A percentile compares a stretch with the other conserved stretches of the same genome.
phyloP scores from a whole-genome alignment of 2,329 filamentous ascomycete species.

The Sporothrix euskadiensis region DNA sequence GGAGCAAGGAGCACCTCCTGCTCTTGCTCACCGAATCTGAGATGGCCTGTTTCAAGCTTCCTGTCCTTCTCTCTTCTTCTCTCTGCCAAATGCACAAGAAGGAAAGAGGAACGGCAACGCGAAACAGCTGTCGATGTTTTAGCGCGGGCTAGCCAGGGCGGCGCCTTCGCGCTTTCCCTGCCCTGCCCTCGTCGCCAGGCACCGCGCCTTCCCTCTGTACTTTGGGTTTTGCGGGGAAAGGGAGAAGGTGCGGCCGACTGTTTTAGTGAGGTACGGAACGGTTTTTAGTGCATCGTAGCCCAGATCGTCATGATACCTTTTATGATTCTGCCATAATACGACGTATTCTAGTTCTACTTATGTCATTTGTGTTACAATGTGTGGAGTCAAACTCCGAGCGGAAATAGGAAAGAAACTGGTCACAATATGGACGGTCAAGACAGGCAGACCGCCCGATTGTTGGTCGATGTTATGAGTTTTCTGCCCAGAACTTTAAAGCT shows the following conservation, averaged over 20 bases:
- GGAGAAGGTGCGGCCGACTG: not conserved
- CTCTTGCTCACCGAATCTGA: not conserved
- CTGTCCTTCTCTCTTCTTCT: not conserved
- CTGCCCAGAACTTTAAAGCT: not conserved
- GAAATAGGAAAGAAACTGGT: not conserved
- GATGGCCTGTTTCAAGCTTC: constrained; percentile 12
- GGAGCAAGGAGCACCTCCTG: not conserved
- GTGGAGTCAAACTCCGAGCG: not conserved
- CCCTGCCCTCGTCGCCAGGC: not conserved
- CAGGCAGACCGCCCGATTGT: not conserved
- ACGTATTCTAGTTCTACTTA: not conserved
- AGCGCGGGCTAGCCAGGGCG: constrained; percentile 15
- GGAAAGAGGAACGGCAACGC: constrained; percentile 1
- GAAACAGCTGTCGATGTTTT: constrained; percentile 22
- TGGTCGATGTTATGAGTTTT: too few species aligned
- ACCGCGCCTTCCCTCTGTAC: constrained; percentile 11
- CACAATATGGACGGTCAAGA: not conserved
- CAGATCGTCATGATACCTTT: constrained; percentile 4
- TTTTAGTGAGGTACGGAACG: constrained; percentile 1
- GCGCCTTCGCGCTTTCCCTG: not conserved
- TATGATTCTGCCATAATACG: not conserved
- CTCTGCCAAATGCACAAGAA: not conserved
- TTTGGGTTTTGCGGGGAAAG: constrained; percentile 24
- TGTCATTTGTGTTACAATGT: not conserved
- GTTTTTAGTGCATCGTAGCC: not conserved